A percentile compares a stretch with the other conserved stretches of the same genome.
Conservation (phyloP, 2,329 filamentous ascomycete species). For the Talaromyces sp. region DNA sequence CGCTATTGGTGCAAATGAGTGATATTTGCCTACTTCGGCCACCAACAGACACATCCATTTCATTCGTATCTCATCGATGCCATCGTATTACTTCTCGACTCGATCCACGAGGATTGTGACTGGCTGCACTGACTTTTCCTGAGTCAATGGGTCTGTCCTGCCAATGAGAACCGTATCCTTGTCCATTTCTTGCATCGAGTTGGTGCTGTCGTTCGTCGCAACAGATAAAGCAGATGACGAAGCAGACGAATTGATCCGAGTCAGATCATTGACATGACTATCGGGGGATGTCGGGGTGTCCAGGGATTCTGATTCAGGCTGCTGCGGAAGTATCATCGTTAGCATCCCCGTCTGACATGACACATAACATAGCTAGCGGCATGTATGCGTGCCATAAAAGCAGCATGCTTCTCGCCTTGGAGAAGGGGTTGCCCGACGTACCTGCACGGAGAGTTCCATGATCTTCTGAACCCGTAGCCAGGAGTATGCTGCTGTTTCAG, state of each 20-base stretch:
- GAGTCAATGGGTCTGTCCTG: background rate
- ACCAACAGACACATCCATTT: background rate
- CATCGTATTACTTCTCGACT: background rate
- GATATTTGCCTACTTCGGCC: background rate
- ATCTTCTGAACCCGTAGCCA: slow-evolving; percentile 21
- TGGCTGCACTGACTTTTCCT: background rate
- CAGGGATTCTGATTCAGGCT: slow-evolving; percentile 16
- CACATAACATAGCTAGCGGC: slow-evolving; percentile 1
- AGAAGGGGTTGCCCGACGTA: background rate
- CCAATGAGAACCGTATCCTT: background rate
- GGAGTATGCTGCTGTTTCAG: slow-evolving; percentile 22
- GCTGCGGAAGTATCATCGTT: slow-evolving; percentile 3
- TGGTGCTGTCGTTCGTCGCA: background rate
- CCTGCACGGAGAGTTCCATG: slow-evolving; percentile 18
- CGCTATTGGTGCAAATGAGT: background rate
- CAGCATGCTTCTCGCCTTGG: background rate
- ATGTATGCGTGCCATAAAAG: background rate
- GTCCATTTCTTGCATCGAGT: background rate
- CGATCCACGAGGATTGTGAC: background rate
- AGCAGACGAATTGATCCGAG: slow-evolving; percentile 13
- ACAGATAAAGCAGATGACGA: slow-evolving; percentile 10
- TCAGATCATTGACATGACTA: background rate
- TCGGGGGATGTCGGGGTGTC: slow-evolving; percentile 12
- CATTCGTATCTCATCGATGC: background rate
- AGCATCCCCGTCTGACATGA: background rate